Base-by-base conservation (phyloP, 129 eudicot species). In the Escallonia rubra region DNA sequence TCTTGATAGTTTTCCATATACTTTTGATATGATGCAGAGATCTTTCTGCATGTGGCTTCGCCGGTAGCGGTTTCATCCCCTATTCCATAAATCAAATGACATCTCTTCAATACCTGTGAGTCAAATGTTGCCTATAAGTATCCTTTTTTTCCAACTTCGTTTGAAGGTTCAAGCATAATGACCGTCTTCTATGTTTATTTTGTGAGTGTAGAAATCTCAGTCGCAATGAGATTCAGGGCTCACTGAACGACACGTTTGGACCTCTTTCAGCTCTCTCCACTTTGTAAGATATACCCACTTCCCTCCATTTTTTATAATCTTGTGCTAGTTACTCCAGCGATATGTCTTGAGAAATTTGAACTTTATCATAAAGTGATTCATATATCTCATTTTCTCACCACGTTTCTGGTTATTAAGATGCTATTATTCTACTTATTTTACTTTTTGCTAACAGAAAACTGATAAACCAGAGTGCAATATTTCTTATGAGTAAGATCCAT, bases 71-170 rank as follows among this genome's bases (percentile, higher is more conserved):
- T 44, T 71, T 46, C 61, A 66, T 86, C 66, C 99, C 96, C 34
- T 86, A 86, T 81, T 86, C 96, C 73, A 76, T 93, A 71, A 82
- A 95, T 11, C 69, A 44, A 43, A 78, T 93, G 99, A 67, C 77
- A 34, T 74, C 91, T 63, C 88, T 93, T 5, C 75, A 74, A 76
- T 70, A 89, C 80, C 77, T 89, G 99, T 89, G 56, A 80, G 95
- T 82, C 14, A 61, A 58, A 4, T 44, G 12, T 11, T 4, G 46
- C 38, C 39, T 47, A 48, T 54, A 40, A 44, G 48, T 34, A 13
- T 15, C 5, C 11, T 11, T n/a, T 8, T 10, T 41, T 62, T 70
- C 34, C 58, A 61, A 57, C 9, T 38, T 57, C 11, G n/a, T 41
- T 63, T 44, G 8, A 11, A 41, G 43, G 41, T 4, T 13, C 47